Conservation (phyloP, 1,139 yeast genomes). For the Blastobotrys serpentis region DNA sequence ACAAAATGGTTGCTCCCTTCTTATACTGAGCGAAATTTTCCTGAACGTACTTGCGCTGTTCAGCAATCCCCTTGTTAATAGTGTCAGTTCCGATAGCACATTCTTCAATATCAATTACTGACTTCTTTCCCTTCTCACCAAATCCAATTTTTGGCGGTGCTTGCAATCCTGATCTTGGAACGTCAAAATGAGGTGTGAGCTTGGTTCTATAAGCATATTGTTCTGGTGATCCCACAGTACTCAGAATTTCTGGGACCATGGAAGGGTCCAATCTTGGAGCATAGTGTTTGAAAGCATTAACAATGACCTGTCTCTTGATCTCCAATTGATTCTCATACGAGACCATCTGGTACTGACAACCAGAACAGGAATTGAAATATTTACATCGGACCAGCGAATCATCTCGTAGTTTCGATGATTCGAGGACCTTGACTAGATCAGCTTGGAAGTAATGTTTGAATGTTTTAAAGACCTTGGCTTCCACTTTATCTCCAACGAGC, state of each 20-base stretch:
- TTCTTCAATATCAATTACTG: constrained; percentile 86
- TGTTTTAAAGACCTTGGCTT: constrained; percentile 70
- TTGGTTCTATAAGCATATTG: constrained; percentile 82
- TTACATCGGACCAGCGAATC: constrained; percentile 60
- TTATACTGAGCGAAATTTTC: constrained; percentile 54
- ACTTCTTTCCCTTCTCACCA: constrained; percentile 76
- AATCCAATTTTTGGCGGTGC: constrained; percentile 78
- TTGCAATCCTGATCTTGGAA: constrained; percentile 54
- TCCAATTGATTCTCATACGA: constrained; percentile 68
- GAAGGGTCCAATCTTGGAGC: constrained; percentile 49
- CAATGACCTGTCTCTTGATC: constrained; percentile 71
- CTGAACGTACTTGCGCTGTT: constrained; percentile 60
- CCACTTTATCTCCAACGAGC: constrained; percentile 78
- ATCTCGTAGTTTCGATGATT: constrained; percentile 50
- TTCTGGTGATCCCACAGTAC: constrained; percentile 78
- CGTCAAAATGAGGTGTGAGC: constrained; percentile 91
- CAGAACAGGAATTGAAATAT: constrained; percentile 81
- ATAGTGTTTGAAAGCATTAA: constrained; percentile 77
- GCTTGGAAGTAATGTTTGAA: constrained; percentile 75
- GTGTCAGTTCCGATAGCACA: constrained; percentile 85
- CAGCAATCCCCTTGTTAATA: constrained; percentile 69
- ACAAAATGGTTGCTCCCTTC: constrained; percentile 82
- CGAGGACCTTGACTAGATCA: constrained; percentile 59
- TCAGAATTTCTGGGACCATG: constrained; percentile 57
- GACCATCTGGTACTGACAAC: constrained; percentile 89